phyloP scores from a whole-genome alignment of 805 yeast species.

The Nakazawaea holstii region DNA sequence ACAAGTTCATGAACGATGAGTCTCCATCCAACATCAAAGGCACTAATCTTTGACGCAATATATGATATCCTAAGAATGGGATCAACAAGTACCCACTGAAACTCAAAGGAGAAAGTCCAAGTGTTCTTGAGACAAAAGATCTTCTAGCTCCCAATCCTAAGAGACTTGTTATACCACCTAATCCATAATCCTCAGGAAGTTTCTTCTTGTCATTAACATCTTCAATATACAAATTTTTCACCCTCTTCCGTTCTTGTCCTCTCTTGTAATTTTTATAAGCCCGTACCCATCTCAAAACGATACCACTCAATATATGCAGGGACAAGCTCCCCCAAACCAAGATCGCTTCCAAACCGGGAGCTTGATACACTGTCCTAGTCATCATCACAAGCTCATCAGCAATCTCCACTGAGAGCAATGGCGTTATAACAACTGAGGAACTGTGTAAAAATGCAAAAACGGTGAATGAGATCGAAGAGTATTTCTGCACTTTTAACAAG shows the following conservation, averaged over 20 bases:
- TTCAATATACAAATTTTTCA: conserved; percentile 1
- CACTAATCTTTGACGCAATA: conserved; percentile 36
- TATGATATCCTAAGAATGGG: conserved; percentile 41
- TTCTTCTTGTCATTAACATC: conserved; percentile 9
- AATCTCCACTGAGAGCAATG: conserved; percentile 37
- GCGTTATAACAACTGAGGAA: conserved; percentile 47
- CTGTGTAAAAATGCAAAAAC: conserved; percentile 56
- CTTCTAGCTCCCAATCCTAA: conserved; percentile 50
- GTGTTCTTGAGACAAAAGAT: conserved; percentile 34
- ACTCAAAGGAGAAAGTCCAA: conserved; percentile 52
- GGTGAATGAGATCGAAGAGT: conserved; percentile 53
- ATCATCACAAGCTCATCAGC: conserved; percentile 54
- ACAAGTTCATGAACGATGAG: conserved; percentile 47
- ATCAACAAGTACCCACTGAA: conserved; percentile 55
- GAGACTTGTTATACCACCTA: conserved; percentile 56
- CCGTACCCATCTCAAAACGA: conserved; percentile 35
- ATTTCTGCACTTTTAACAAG: conserved; percentile 40
- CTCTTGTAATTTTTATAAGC: conserved; percentile 22
- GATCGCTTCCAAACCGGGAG: conserved; percentile 41
- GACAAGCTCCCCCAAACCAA: conserved; percentile 42
- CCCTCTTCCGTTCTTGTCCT: conserved; percentile 16
- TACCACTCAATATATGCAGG: conserved; percentile 51
- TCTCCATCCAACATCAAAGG: conserved; percentile 63
- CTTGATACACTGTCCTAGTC: conserved; percentile 58
- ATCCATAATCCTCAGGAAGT: conserved; percentile 42